Base-by-base conservation (phyloP, 2,329 filamentous ascomycete genomes). In the Alternaria sp. region DNA sequence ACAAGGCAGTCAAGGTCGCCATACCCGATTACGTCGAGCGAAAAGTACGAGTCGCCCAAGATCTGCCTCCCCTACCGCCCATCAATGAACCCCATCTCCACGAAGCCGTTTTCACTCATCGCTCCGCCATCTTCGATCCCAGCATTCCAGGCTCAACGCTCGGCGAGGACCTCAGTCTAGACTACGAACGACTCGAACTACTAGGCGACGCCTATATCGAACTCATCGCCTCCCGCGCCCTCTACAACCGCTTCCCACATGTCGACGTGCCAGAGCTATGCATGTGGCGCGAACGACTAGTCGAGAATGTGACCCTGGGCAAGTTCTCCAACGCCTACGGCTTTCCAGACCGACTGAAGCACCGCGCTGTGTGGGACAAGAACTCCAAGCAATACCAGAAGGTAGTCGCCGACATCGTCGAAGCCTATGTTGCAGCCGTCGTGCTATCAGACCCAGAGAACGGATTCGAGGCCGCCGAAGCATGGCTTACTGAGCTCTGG, bases 171-270 rank as follows among this genome's bases (percentile, higher is more conserved):
- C 63, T 73, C 12, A 65, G 62, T 22, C 70, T 73, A 18, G 80
- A 83, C 71, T 97, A 97, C 78, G 94, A 97, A 72, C 87, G 88
- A 18, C 86, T 97, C 7, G 94, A 98, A 78, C 93, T 94, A 81
- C 84, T 97, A 8, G 94, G 94, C 7, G 94, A 98, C 75, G 90
- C 92, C 20, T 94, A 94, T 70, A 83, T 97, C 53, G 91, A 96
- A 72, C 80, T 93, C 53, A 88, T 93, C 48, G 87, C 93, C 6
- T 89, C 91, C 0, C 86, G 88, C 18, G 84, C 96, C 53, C 91
- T 98, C 61, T 92, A 88, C 78, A 82, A 88, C 59, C 91, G 87
- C 9, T 95, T 94, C 71, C 84, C 85, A 1, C 80, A 85, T 12
- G 81, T 92, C 10, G 75, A 87, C 0, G 84, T 90, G 0, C 93